phyloP scores from a whole-genome alignment of 345 rosid genomes.

The Euphorbia tirucalli region DNA sequence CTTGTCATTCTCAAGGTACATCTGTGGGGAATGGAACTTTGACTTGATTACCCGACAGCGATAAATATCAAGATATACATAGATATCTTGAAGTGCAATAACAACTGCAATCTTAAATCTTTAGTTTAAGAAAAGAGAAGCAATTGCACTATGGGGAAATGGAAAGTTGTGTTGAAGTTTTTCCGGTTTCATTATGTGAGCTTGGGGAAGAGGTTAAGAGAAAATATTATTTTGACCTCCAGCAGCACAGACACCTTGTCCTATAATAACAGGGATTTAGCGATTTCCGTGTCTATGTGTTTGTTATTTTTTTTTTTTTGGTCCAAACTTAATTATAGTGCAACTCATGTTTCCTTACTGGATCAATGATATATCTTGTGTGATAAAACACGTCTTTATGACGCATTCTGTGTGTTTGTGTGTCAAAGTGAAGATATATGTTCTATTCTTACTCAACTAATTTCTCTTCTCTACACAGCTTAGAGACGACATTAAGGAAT shows the following conservation, averaged over 20 bases:
- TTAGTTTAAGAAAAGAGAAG: no score
- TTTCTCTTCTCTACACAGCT: constrained; percentile 47
- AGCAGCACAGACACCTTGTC: background rate
- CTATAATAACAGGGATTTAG: background rate
- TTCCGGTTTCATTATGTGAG: background rate
- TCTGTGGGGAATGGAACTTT: background rate
- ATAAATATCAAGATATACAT: background rate
- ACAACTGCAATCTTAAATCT: background rate
- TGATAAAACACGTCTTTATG: background rate
- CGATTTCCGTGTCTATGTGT: background rate
- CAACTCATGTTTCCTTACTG: background rate
- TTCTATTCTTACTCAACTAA: background rate
- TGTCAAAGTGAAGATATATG: background rate
- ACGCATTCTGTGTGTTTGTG: background rate
- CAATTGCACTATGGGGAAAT: background rate
- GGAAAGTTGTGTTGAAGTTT: background rate
- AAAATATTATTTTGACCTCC: background rate
- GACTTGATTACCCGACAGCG: background rate
- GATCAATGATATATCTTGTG: background rate
- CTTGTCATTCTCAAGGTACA: background rate
- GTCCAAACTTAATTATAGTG: background rate
- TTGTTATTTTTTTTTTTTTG: no score
- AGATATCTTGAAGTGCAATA: background rate
- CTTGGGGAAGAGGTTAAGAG: background rate
- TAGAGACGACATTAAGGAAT: constrained; percentile 93